These are phyloP conservation scores for Haplosporangium sp. DNA, from an alignment of 371 early-diverging fungal genomes.

Conservation along the genomic window DNA sequence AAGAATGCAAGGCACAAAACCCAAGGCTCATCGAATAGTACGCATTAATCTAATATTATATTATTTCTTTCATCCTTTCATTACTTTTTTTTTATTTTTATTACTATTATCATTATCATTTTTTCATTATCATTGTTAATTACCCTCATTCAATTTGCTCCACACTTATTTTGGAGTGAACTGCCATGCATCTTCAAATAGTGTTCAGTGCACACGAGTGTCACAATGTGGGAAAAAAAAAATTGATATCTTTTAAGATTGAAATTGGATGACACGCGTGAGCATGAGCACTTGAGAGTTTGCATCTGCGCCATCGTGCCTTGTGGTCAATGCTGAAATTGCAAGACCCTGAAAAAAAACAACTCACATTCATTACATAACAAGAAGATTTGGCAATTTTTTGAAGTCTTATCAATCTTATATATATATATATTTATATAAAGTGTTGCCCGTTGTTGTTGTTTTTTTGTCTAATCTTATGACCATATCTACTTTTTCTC, in stretches of 20 bases:
- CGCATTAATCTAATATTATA: neutral
- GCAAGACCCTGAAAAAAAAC: slow-evolving; percentile 7
- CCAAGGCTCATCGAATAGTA: slow-evolving; percentile 86
- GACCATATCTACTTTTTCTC: neutral
- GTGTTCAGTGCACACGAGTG: neutral
- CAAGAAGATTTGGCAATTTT: neutral
- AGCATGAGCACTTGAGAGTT: neutral
- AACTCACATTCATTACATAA: neutral
- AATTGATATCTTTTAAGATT: neutral
- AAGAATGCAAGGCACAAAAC: slow-evolving; percentile 88
- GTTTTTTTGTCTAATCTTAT: neutral
- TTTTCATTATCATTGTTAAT: neutral
- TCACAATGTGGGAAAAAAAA: slow-evolving; percentile 2
- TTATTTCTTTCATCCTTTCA: neutral
- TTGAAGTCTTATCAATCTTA: too few relatives aligned
- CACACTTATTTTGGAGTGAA: neutral
- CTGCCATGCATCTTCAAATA: too few relatives aligned
- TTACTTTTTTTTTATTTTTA: neutral
- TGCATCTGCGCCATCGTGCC: slow-evolving; percentile 7
- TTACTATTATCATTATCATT: neutral
- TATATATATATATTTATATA: too few relatives aligned
- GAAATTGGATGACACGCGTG: slow-evolving; percentile 2
- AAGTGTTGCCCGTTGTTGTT: too few relatives aligned
- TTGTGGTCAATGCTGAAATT: slow-evolving; percentile 5
- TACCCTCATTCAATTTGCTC: neutral